Base-by-base conservation (phyloP, 306 rosid genomes). In the Astragalus membranaceus region DNA sequence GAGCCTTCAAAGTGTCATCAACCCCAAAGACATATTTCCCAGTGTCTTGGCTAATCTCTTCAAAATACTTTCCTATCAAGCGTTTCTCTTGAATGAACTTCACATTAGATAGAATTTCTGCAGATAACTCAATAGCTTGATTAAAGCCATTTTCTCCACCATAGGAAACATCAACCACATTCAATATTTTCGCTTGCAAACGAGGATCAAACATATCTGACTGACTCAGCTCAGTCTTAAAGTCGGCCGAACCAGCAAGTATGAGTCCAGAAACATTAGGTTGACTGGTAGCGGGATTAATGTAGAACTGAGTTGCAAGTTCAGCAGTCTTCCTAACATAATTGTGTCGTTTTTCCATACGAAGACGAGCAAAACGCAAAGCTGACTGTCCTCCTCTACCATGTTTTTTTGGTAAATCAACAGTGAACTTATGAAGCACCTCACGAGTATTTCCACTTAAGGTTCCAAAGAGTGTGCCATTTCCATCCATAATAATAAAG, bases 361-460 rank as follows among this genome's bases (percentile, higher is more conserved):
- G 84, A 70, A 91, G 96, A 83, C 96, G 96, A 42, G 96, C 97
- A 80, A 91, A 91, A 60, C 97, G 88, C 60, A 86, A 79, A 8
- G 97, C 97, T 29, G 97, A 91, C 64, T 91, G 97, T 36, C 97
- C 97, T 88, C 97, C 97, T 87, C 97, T 83, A 53, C 97, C 96
- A 8, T 91, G 97, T 30, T 88, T 91, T 85, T 91, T 91, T 6
- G 97, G 97, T 1, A 88, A 83, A 75, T 91, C 97, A 37, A 91
- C 97, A 5, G 85, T 86, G 75, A 88, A 91, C 42, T 91, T 91
- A 67, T 91, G 96, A 67, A 91, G 96, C 52, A 91, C 92, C 79
- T 91, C 96, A 11, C 97, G 84, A 0, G 97, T 91, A 75, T 91
- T 91, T 53, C 97, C 97, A 67, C 96, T 91, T 63, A 91, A 66